Evolutionary conservation across 495 filamentous ascomycete genomes (phyloP).

Genomic region (Penicillium waksmanii): DNA sequence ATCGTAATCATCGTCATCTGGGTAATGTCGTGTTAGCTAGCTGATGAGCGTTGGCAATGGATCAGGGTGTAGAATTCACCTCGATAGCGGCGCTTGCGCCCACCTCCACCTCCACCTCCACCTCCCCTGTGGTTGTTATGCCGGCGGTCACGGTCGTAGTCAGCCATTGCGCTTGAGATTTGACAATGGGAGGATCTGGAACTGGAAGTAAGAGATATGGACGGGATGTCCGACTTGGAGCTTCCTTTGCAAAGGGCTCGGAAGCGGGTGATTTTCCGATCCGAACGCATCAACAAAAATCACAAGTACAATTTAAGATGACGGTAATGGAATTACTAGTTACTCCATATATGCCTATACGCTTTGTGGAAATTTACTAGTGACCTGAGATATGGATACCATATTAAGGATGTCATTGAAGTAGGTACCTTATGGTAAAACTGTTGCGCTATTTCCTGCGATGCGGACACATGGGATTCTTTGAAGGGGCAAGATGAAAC

Average conservation of each 20-base stretch:
- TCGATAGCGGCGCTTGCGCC: slow-evolving; percentile 68
- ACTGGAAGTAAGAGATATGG: not conserved
- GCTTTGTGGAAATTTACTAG: no score
- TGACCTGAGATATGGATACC: no score
- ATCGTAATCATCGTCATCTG: slow-evolving; percentile 78
- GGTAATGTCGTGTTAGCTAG: slow-evolving; percentile 16
- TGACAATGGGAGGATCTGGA: not conserved
- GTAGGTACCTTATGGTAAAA: no score
- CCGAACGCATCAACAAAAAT: slow-evolving; percentile 7
- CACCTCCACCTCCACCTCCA: slow-evolving; percentile 64
- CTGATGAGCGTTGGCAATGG: not conserved
- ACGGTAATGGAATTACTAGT: not conserved
- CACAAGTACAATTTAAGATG: not conserved
- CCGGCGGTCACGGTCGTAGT: slow-evolving; percentile 73
- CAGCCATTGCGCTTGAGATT: slow-evolving; percentile 59
- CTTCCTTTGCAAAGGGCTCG: slow-evolving; percentile 15
- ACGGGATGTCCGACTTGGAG: slow-evolving; percentile 9
- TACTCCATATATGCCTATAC: no score
- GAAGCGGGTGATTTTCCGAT: slow-evolving; percentile 19
- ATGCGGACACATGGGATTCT: no score
- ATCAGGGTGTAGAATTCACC: slow-evolving; percentile 35
- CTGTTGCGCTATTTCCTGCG: no score
- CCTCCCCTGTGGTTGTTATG: slow-evolving; percentile 52
- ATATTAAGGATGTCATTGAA: no score
- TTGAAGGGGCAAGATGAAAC: no score